A percentile compares a stretch with the other conserved stretches of the same genome.
These are phyloP conservation scores for Pochonia chlamydosporia DNA, from an alignment of 2,329 filamentous ascomycete species.

Conservation along the genomic window DNA sequence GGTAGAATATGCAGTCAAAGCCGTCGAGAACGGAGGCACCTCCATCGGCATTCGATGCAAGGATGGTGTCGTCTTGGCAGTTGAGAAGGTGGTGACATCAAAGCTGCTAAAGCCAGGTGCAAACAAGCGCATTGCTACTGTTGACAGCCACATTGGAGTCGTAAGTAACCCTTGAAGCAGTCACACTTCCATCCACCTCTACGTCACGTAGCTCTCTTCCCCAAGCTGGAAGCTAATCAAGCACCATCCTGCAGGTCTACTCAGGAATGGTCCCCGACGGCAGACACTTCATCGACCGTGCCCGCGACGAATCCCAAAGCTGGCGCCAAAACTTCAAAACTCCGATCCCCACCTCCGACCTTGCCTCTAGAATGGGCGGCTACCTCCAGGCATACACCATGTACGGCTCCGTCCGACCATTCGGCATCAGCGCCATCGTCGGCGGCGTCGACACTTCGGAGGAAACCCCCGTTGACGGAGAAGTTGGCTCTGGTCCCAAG, in stretches of 20 bases:
- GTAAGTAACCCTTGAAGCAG: conserved; percentile 47
- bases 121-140: conserved; percentile 94
- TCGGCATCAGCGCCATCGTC: conserved; percentile 91
- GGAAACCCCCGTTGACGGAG: conserved; percentile 79
- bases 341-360: conserved; percentile 81
- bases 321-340: conserved; percentile 95
- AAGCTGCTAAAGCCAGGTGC: conserved; percentile 92
- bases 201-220: not conserved
- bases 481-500: conserved; percentile 76
- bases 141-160: conserved; percentile 89
- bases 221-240: not conserved
- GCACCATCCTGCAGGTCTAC: conserved; percentile 61
- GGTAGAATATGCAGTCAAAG: conserved; percentile 97
- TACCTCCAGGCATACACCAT: conserved; percentile 97
- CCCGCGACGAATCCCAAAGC: conserved; percentile 84
- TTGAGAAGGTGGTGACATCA: conserved; percentile 93
- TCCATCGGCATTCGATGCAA: conserved; percentile 95
- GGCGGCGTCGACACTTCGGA: conserved; percentile 89
- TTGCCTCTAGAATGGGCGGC: conserved; percentile 88
- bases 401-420: conserved; percentile 93
- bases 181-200: not conserved
- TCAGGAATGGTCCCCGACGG: conserved; percentile 93
- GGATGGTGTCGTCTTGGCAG: conserved; percentile 90
- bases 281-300: conserved; percentile 88
- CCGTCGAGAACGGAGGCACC: conserved; percentile 95